These are phyloP conservation scores for Cunninghamia lanceolata DNA, from an alignment of 75 land plant genomes.

Conservation along the genomic window DNA sequence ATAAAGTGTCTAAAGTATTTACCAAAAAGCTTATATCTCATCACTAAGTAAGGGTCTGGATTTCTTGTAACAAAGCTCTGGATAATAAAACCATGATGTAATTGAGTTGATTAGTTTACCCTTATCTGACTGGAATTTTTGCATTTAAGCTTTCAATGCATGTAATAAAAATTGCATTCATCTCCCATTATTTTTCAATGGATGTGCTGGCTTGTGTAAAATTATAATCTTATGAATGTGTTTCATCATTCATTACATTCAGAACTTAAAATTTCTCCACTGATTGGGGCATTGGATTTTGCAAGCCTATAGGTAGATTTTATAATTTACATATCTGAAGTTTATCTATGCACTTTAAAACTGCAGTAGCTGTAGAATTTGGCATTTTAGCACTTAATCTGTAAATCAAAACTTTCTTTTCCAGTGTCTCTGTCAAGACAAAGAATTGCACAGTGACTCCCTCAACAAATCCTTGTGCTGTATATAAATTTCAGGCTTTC, in stretches of 20 bases:
- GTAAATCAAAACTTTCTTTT: background rate
- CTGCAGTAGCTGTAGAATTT: background rate
- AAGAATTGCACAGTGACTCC: background rate
- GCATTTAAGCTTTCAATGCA: background rate
- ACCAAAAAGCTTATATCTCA: background rate
- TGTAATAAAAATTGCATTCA: background rate
- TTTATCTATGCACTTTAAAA: background rate
- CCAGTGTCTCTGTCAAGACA: background rate
- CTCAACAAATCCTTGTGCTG: background rate
- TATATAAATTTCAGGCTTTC: background rate
- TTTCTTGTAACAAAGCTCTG: background rate
- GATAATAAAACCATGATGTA: background rate
- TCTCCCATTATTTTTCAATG: background rate
- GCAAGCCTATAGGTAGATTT: background rate
- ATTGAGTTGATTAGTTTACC: background rate
- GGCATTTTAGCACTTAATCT: background rate
- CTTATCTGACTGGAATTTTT: background rate
- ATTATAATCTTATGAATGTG: background rate
- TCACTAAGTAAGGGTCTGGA: background rate
- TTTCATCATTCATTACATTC: background rate
- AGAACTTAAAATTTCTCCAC: background rate
- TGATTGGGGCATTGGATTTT: background rate
- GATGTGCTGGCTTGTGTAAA: background rate
- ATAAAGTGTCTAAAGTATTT: background rate
- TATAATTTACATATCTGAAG: background rate